A percentile compares a stretch with the other conserved stretches of the same genome.
These are phyloP conservation scores for Ustanciosporium gigantosporum DNA, from an alignment of 1,284 basidiomycete species.

Conservation along the genomic window DNA sequence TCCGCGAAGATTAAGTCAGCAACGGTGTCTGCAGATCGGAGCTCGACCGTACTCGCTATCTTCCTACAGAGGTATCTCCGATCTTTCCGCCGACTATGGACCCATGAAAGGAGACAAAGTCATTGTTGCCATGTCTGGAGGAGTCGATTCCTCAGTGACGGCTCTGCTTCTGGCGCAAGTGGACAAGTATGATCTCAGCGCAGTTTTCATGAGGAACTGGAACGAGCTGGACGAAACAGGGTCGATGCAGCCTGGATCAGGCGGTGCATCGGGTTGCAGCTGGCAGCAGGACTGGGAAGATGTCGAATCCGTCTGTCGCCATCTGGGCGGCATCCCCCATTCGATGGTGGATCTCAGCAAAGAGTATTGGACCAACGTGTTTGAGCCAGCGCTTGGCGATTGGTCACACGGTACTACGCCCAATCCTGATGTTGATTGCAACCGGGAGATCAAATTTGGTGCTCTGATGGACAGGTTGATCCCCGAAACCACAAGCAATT, in stretches of 20 bases:
- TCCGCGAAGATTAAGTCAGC: too few species aligned
- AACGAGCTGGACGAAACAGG: constrained; percentile 66
- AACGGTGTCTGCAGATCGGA: too few species aligned
- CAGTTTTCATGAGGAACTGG: constrained; percentile 97
- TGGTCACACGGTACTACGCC: constrained; percentile 66
- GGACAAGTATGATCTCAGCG: constrained; percentile 69
- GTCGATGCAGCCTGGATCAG: constrained; percentile 62
- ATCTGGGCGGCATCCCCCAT: constrained; percentile 69
- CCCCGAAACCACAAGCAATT: neutral
- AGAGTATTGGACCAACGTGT: constrained; percentile 55
- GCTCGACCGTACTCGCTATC: too few species aligned
- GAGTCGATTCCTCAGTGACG: constrained; percentile 78
- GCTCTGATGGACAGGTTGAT: constrained; percentile 69
- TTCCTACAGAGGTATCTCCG: too few species aligned
- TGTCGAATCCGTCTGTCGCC: constrained; percentile 76
- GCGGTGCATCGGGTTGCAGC: constrained; percentile 70
- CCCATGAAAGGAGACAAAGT: constrained; percentile 66
- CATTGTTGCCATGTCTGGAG: constrained; percentile 90
- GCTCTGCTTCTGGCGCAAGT: constrained; percentile 44
- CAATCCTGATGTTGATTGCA: constrained; percentile 93
- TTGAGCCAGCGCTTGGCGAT: constrained; percentile 49
- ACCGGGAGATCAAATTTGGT: constrained; percentile 91
- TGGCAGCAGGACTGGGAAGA: constrained; percentile 96
- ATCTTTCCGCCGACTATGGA: constrained; percentile 7
- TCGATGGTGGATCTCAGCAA: constrained; percentile 40